Conservation (phyloP, 805 yeast genomes). For the Kazachstania kunashirensis region DNA sequence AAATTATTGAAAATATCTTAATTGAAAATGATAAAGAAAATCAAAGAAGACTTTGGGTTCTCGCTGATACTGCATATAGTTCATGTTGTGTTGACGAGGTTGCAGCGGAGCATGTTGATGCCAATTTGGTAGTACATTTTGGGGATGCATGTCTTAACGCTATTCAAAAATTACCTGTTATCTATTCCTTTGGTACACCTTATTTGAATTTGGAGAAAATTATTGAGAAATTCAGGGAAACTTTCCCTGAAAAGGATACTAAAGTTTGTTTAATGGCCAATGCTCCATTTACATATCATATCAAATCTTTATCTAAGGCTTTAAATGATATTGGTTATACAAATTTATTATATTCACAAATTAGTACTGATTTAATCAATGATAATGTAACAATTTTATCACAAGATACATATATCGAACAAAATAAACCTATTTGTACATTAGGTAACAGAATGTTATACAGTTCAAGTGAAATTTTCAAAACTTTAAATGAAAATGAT, state of each 20-base stretch:
- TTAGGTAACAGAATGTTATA: conserved; percentile 27
- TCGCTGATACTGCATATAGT: conserved; percentile 94
- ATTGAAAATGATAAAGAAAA: conserved; percentile 3
- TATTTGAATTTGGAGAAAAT: conserved; percentile 37
- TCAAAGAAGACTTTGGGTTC: conserved; percentile 51
- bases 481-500: conserved; percentile 7
- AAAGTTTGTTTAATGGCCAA: conserved; percentile 64
- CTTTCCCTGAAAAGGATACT: conserved; percentile 33
- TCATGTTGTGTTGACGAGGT: conserved; percentile 95
- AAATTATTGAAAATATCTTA: conserved; percentile 38
- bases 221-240: conserved; percentile 32
- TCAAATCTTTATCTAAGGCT: conserved; percentile 33
- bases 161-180: conserved; percentile 59
- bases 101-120: conserved; percentile 85
- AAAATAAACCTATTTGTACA: conserved; percentile 17
- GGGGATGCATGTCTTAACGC: conserved; percentile 92
- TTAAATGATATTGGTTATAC: conserved; percentile 27
- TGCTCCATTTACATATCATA: conserved; percentile 48
- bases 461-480: conserved; percentile 9
- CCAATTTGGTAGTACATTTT: conserved; percentile 81
- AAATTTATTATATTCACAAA: conserved; percentile 34
- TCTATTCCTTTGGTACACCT: conserved; percentile 72
- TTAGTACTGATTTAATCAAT: conserved; percentile 26
- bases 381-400: conserved; percentile 32
- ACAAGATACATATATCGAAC: conserved; percentile 3